Evolutionary conservation across 176 grass and related monocot species (phyloP).

Genomic region (Aegilops tauschii): DNA sequence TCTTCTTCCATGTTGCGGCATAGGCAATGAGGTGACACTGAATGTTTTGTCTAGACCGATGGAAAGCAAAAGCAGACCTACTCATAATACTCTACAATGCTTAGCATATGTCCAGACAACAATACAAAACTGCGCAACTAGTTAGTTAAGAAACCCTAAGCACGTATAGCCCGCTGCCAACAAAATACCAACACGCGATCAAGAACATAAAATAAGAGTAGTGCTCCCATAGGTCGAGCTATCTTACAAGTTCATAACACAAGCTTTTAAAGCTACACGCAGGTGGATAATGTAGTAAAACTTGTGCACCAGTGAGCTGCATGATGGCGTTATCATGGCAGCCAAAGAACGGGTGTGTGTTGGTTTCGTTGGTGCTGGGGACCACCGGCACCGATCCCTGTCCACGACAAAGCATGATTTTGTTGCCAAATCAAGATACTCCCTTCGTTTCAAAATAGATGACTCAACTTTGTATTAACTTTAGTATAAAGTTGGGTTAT

Average conservation of each 20-base stretch:
- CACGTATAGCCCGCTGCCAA: neutral
- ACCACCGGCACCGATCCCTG: neutral
- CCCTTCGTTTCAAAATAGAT: too few relatives aligned
- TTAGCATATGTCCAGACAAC: neutral
- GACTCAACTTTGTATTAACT: too few relatives aligned
- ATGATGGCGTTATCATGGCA: slow-evolving; percentile 44
- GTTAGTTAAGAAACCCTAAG: too few relatives aligned
- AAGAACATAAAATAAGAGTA: too few relatives aligned
- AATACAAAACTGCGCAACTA: neutral
- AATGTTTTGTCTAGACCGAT: neutral
- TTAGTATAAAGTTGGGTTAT: too few relatives aligned
- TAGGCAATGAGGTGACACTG: neutral
- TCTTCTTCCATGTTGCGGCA: neutral
- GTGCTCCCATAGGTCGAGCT: neutral
- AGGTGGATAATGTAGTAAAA: slow-evolving; percentile 44
- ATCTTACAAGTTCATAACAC: neutral
- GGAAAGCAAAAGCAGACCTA: neutral
- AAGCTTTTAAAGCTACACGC: slow-evolving; percentile 5
- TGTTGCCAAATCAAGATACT: neutral
- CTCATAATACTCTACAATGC: too few relatives aligned
- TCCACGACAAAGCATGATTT: neutral
- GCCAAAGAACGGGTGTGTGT: neutral
- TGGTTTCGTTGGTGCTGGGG: too few relatives aligned
- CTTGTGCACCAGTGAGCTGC: neutral
- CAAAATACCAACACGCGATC: slow-evolving; percentile 4